A percentile compares a stretch with the other conserved stretches of the same genome.
Conservation (phyloP, 1,284 basidiomycete species). For the Irpex sp. region DNA sequence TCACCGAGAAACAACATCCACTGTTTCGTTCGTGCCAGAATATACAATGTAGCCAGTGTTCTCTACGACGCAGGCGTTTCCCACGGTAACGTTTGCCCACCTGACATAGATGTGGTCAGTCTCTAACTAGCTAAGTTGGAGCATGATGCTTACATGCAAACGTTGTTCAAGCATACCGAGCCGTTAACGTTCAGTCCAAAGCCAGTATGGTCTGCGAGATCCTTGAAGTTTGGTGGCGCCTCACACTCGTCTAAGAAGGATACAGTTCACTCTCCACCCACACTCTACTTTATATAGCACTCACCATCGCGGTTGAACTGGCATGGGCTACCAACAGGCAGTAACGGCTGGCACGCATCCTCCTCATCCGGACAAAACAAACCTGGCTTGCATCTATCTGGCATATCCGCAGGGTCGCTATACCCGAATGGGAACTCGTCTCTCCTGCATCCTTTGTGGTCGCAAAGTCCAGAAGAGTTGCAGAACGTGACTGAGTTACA, state of each 20-base stretch:
- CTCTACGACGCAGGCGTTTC: constrained; percentile 65
- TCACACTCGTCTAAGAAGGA: constrained; percentile 67
- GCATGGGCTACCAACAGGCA: constrained; percentile 65
- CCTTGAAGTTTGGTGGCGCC: constrained; percentile 57
- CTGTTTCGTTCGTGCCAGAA: constrained; percentile 48
- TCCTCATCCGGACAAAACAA: constrained; percentile 86
- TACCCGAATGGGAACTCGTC: constrained; percentile 80
- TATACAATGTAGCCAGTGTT: constrained; percentile 79
- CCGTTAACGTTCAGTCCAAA: constrained; percentile 77
- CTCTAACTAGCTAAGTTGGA: neutral
- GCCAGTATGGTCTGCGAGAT: constrained; percentile 55
- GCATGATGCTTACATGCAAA: constrained; percentile 63
- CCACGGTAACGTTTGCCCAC: constrained; percentile 72
- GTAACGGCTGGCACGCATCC: constrained; percentile 60
- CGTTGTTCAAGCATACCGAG: constrained; percentile 76
- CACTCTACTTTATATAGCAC: constrained; percentile 15
- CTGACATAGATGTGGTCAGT: constrained; percentile 30
- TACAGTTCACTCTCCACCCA: neutral
- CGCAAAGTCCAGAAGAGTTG: constrained; percentile 53
- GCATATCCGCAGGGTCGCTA: constrained; percentile 38
- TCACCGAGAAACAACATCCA: constrained; percentile 77
- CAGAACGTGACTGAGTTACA: constrained; percentile 74
- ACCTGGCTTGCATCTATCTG: constrained; percentile 57
- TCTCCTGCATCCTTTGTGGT: constrained; percentile 63
- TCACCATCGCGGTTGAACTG: constrained; percentile 87